A percentile compares a stretch with the other conserved stretches of the same genome.
Conservation (phyloP, 129 eudicot genomes). For the Gnaphalium uliginosum region DNA sequence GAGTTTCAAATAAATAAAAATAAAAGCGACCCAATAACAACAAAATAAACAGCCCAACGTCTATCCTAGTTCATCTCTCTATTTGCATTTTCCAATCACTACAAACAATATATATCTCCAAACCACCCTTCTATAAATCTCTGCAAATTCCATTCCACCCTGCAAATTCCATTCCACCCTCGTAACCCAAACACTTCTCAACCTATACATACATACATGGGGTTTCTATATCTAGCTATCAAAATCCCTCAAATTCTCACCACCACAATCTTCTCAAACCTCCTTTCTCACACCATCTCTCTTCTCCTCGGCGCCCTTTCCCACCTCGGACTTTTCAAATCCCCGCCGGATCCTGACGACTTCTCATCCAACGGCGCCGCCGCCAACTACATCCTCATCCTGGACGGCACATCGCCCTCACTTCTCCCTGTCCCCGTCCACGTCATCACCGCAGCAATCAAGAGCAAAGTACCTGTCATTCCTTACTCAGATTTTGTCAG, state of each 20-base stretch:
- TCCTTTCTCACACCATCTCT: constrained; percentile 31
- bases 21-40: too few relatives aligned
- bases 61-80: not conserved
- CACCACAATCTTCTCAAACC: constrained; percentile 27
- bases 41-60: not conserved
- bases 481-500: constrained; percentile 28
- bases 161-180: not conserved
- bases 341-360: constrained; percentile 38
- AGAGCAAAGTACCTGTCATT: constrained; percentile 36
- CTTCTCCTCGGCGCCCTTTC: constrained; percentile 38
- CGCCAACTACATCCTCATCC: constrained; percentile 41
- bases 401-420: constrained; percentile 56
- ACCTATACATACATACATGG: constrained; percentile 29
- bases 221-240: constrained; percentile 42
- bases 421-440: constrained; percentile 50
- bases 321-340: constrained; percentile 47
- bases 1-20: too few relatives aligned
- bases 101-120: too few relatives aligned
- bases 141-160: not conserved
- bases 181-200: not conserved
- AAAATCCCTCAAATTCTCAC: constrained; percentile 37
- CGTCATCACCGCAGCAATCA: constrained; percentile 50
- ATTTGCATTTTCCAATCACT: too few relatives aligned
- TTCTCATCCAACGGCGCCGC: constrained; percentile 16
- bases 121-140: not conserved